These are phyloP conservation scores for Naematelia encephala DNA, from an alignment of 768 basidiomycete species.

Conservation along the genomic window DNA sequence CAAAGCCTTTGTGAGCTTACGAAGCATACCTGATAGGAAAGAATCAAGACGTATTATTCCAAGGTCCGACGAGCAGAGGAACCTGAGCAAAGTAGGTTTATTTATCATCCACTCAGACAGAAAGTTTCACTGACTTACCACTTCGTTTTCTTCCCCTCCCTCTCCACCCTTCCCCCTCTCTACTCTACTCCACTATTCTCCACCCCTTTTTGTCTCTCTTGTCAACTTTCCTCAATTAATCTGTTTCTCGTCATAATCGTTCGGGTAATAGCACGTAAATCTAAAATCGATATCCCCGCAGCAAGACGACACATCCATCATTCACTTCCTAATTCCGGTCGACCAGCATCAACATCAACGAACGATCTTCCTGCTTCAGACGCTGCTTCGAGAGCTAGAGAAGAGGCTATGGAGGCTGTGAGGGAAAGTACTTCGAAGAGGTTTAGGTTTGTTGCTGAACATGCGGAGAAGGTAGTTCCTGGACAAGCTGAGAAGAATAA, in stretches of 20 bases:
- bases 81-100: conserved; percentile 36
- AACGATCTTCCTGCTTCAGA: conserved; percentile 2
- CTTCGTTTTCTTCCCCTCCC: background rate
- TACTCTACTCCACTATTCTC: background rate
- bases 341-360: conserved; percentile 16
- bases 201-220: conserved; percentile 2
- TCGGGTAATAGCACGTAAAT: conserved; percentile 20
- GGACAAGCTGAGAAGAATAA: background rate
- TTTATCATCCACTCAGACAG: conserved; percentile 1
- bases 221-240: background rate
- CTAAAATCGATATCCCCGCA: conserved; percentile 31
- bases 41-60: conserved; percentile 46
- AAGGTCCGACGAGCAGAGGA: conserved; percentile 45
- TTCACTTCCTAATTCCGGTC: conserved; percentile 28
- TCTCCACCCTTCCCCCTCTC: background rate
- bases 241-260: background rate
- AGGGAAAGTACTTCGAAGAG: conserved; percentile 16
- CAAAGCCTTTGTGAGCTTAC: too few relatives aligned
- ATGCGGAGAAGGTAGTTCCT: conserved; percentile 12
- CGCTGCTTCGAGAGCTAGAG: conserved; percentile 16
- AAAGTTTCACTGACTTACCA: too few relatives aligned
- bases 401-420: conserved; percentile 15
- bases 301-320: conserved; percentile 43
- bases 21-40: too few relatives aligned
- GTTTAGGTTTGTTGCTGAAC: conserved; percentile 27